Evolutionary conservation across 345 rosid species (phyloP), one percentile per base, ranked within the genome.

Genomic region (Aquilaria sinensis): DNA sequence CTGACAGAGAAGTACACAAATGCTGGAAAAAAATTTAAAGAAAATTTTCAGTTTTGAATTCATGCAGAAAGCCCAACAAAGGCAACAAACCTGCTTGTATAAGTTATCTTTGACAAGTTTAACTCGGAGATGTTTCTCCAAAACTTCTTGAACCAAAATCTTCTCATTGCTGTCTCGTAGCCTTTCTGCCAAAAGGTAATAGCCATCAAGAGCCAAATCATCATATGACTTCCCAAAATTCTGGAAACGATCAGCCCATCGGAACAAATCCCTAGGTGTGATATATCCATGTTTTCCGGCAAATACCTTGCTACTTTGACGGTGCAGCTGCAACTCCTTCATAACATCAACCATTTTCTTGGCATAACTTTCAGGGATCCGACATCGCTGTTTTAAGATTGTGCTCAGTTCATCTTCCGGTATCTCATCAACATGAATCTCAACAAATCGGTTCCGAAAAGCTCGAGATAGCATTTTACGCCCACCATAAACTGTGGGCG

Each of bases 201-300:
- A 93, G 53, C 98, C 98, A 66, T 93, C 94, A 72, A 84, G 82
- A 23, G 96, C 97, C 72, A 90, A 80, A 65, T 83, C 92, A 71
- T 93, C 97, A 70, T 85, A 76, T 55, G 85, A 80, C 68, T 69
- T 75, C 58, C 92, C 86, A 76, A 75, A 84, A 41, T 66, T 74
- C 78, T 77, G 82, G 65, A 90, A 89, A 63, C 96, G 90, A 74
- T 79, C 69, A 60, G 98, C 97, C 98, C 97, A 93, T 66, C 98
- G 92, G 75, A 93, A 90, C 73, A 93, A 79, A 69, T 93, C 98
- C 69, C 98, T 77, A 46, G 98, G 96, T 64, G 98, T 93, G 66
- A 93, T 88, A 76, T 79, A 93, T 66, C 98, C 98, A 73, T 93
- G 98, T 80, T 93, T 93, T 69, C 98, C 98, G 71, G 98, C 97